Base-by-base conservation (phyloP, 2,329 filamentous ascomycete species). In the Raffaelea albimanens region DNA sequence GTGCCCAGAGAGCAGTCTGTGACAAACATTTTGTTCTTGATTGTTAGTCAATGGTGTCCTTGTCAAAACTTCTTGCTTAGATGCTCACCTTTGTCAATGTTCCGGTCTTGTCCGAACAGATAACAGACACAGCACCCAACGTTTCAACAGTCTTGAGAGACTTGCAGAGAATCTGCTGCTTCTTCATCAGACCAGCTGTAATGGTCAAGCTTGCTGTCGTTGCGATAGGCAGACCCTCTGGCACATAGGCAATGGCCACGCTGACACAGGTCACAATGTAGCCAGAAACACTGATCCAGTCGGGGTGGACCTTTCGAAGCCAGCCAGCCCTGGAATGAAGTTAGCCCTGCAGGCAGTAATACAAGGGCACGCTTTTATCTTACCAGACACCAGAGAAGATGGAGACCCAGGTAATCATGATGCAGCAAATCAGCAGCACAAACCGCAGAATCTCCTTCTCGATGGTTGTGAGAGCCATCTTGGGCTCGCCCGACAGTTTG, bases 121-220 rank as follows among this genome's bases (percentile, higher is more conserved):
- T 82, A 7, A 86, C 76, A 0, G 81, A 84, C 1, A 87, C 83
- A 0, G 80, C 73, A 1, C 85, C 85, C 0, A 88, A 71, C 0
- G 84, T 88, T 63, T 88, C 85, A 0, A 87, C 83, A 0, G 85
- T 88, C 64, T 86, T 86, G 42, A 90, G 70, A 0, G 82, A 86
- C 65, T 89, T 89, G 77, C 84, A 88, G 8, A 89, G 72, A 40
- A 89, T 80, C 58, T 84, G 83, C 61, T 88, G 82, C 64, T 83
- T 81, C 53, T 73, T 73, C 85, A 90, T 88, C 55, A 85, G 73
- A 53, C 83, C 85, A 18, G 85, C 85, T 1, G 79, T 83, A 50
- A 90, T 89, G 0, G 85, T 88, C 53, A 90, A 68, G 18, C 80
- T 83, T 1, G 80, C 78, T 0, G 82, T 83, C 33, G 87, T 65